Evolutionary conservation across 192 early-diverging fungal genomes (phyloP).

Genomic region (Chytriomyces hyalinus): DNA sequence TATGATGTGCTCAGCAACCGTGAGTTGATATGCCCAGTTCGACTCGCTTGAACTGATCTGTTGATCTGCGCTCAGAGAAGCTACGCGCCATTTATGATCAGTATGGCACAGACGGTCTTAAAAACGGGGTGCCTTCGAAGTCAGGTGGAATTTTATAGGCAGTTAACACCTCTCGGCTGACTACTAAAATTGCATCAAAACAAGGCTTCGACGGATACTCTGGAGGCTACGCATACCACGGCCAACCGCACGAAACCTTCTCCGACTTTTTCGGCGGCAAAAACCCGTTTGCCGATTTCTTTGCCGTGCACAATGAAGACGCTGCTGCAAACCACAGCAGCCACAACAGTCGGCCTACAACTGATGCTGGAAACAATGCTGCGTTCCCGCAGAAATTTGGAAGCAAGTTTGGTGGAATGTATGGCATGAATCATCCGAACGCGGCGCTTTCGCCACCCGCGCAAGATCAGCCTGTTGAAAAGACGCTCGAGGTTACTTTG

Average conservation of each 20-base stretch:
- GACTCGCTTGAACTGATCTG: not conserved
- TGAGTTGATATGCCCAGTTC: constrained; percentile 4
- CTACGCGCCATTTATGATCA: constrained; percentile 62
- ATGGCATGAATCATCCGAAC: constrained; percentile 55
- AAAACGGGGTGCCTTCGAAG: constrained; percentile 52
- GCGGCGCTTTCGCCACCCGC: constrained; percentile 34
- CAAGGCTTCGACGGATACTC: constrained; percentile 53
- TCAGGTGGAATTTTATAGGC: constrained; percentile 39
- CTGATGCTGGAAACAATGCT: constrained; percentile 26
- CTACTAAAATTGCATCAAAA: not conserved
- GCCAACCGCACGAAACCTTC: constrained; percentile 55
- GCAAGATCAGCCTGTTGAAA: constrained; percentile 51
- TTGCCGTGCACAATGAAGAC: constrained; percentile 29
- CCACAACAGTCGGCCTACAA: not conserved
- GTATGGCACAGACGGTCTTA: constrained; percentile 58
- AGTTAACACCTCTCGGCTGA: not conserved
- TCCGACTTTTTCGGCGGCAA: constrained; percentile 60
- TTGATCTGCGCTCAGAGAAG: constrained; percentile 37
- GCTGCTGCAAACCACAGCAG: constrained; percentile 1
- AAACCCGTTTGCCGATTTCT: constrained; percentile 57
- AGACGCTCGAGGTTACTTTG: constrained; percentile 50
- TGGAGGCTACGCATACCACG: constrained; percentile 60
- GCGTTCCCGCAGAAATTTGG: constrained; percentile 52
- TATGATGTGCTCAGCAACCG: constrained; percentile 56
- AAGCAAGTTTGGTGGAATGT: constrained; percentile 59